phyloP scores from a whole-genome alignment of 202 grass and related monocot genomes.

The Saccharum hybrid region DNA sequence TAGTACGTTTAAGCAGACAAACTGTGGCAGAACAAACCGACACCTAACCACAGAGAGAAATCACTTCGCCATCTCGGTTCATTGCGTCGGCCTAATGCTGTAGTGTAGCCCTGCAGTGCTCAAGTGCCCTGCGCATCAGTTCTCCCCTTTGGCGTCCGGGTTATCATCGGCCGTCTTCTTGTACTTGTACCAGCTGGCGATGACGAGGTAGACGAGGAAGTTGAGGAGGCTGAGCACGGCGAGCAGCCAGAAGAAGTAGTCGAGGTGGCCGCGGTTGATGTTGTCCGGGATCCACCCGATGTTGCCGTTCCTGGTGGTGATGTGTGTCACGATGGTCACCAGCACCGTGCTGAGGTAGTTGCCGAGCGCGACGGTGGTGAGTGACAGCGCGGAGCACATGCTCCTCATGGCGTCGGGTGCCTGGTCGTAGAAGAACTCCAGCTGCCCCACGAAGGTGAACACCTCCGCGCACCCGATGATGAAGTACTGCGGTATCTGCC shows the following conservation, averaged over 20 bases:
- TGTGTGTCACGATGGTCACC: constrained; percentile 64
- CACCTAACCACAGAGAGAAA: background rate
- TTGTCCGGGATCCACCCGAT: constrained; percentile 88
- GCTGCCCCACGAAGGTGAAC: constrained; percentile 82
- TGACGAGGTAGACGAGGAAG: constrained; percentile 68
- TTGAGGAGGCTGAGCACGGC: constrained; percentile 70
- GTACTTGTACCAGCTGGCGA: constrained; percentile 81
- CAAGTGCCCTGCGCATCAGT: background rate
- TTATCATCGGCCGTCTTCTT: constrained; percentile 76
- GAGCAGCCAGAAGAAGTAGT: constrained; percentile 95
- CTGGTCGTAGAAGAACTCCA: constrained; percentile 98
- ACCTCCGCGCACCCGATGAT: constrained; percentile 78
- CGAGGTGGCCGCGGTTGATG: constrained; percentile 80
- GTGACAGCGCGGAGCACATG: constrained; percentile 76
- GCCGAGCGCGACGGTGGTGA: constrained; percentile 71
- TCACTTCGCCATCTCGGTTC: background rate
- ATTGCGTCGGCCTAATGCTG: background rate
- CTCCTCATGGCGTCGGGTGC: constrained; percentile 92
- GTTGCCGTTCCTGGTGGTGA: constrained; percentile 61
- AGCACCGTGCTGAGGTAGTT: constrained; percentile 85
- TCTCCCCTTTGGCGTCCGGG: constrained; percentile 12
- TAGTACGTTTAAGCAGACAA: background rate
- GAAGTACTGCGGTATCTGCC: constrained; percentile 93
- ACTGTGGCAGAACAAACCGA: background rate
- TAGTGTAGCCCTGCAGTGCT: background rate